Conservation (phyloP, 2,329 filamentous ascomycete genomes). For the Microthyrium microscopicum region DNA sequence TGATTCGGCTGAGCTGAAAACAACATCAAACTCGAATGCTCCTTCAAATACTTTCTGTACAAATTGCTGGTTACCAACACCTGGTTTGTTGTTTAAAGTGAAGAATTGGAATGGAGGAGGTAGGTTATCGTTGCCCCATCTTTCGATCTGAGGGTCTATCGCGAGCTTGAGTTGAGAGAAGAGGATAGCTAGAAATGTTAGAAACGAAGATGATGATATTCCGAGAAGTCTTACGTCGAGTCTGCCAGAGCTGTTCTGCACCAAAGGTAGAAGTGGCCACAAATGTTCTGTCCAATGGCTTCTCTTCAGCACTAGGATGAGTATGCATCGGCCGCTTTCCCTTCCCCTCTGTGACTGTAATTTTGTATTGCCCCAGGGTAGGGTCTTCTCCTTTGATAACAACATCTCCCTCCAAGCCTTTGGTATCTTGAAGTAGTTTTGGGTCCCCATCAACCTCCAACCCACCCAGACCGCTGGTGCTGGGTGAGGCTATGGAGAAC, state of each 20-base stretch:
- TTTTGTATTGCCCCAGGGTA: slow-evolving; percentile 58
- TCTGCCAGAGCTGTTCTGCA: slow-evolving; percentile 59
- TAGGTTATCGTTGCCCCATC: slow-evolving; percentile 44
- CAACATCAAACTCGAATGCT: slow-evolving; percentile 69
- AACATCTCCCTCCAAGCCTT: slow-evolving; percentile 38
- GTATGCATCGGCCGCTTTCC: slow-evolving; percentile 25
- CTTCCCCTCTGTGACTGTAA: slow-evolving; percentile 53
- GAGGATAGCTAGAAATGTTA: slow-evolving; percentile 35
- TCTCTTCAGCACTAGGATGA: slow-evolving; percentile 45
- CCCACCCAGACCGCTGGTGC: slow-evolving; percentile 32
- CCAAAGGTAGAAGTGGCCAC: slow-evolving; percentile 52
- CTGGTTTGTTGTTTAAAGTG: slow-evolving; percentile 51
- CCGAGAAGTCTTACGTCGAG: slow-evolving; percentile 37
- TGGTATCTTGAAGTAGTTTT: slow-evolving; percentile 33
- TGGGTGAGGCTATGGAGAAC: slow-evolving; percentile 70
- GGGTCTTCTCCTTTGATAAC: slow-evolving; percentile 51
- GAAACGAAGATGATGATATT: slow-evolving; percentile 21
- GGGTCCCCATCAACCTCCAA: slow-evolving; percentile 37
- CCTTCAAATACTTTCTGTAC: slow-evolving; percentile 83
- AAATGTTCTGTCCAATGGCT: slow-evolving; percentile 55
- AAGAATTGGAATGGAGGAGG: slow-evolving; percentile 70
- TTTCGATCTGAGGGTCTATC: slow-evolving; percentile 38
- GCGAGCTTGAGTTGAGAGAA: slow-evolving; percentile 41
- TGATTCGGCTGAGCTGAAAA: slow-evolving; percentile 53
- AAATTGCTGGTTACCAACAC: slow-evolving; percentile 62